phyloP scores from a whole-genome alignment of 495 filamentous ascomycete genomes.

The Elasticomyces elasticus region DNA sequence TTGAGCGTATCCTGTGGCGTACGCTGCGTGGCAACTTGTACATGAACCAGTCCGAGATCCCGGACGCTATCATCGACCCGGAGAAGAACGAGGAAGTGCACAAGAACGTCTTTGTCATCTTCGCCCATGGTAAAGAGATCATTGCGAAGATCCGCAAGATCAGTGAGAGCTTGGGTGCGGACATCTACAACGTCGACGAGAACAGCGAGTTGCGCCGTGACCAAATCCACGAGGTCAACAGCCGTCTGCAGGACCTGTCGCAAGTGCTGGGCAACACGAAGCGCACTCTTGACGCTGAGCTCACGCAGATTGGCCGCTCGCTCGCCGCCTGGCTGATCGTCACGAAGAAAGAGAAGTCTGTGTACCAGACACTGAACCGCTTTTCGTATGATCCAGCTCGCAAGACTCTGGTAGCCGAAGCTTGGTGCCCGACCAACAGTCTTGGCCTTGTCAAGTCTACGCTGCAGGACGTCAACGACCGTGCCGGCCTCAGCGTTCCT shows the following conservation, averaged over 20 bases:
- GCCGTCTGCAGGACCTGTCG: slow-evolving; percentile 73
- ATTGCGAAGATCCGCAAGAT: slow-evolving; percentile 98
- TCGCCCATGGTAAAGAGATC: slow-evolving; percentile 96
- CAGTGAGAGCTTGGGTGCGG: slow-evolving; percentile 89
- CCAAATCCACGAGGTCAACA: slow-evolving; percentile 95
- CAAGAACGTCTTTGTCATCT: slow-evolving; percentile 99
- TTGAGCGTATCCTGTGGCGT: slow-evolving; percentile 94
- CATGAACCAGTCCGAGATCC: slow-evolving; percentile 99
- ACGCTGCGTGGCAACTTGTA: slow-evolving; percentile 96
- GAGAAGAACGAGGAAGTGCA: slow-evolving; percentile 77
- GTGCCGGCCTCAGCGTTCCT: slow-evolving; percentile 84
- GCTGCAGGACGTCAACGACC: slow-evolving; percentile 90
- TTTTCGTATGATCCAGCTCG: slow-evolving; percentile 93
- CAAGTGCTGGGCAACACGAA: slow-evolving; percentile 95
- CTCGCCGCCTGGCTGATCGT: slow-evolving; percentile 93
- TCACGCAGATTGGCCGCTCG: slow-evolving; percentile 81
- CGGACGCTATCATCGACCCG: slow-evolving; percentile 87
- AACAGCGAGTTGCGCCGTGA: slow-evolving; percentile 87
- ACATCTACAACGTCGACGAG: slow-evolving; percentile 93
- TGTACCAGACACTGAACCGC: slow-evolving; percentile 91
- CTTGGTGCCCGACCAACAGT: slow-evolving; percentile 89
- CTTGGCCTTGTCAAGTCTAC: slow-evolving; percentile 89
- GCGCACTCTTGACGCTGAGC: slow-evolving; percentile 82
- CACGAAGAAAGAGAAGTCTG: slow-evolving; percentile 94
- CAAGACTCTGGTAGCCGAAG: slow-evolving; percentile 94